phyloP scores from a whole-genome alignment of 768 basidiomycete species.

The Mycena rosella region DNA sequence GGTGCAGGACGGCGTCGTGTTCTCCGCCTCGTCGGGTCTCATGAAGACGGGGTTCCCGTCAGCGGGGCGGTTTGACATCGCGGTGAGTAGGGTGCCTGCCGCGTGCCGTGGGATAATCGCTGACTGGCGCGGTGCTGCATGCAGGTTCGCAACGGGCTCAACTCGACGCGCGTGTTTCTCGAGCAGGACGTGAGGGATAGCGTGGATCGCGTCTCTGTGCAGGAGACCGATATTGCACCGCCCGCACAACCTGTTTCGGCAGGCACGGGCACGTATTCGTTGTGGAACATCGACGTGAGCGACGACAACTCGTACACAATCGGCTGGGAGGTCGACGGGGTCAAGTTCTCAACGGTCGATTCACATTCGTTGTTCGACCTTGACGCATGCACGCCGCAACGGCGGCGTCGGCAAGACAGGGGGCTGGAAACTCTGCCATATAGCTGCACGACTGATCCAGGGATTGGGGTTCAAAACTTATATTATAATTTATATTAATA shows the following conservation, averaged over 20 bases:
- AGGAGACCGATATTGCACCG: background rate
- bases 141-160: constrained; percentile 15
- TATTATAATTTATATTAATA: too few relatives aligned
- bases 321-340: background rate
- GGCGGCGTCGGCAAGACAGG: too few relatives aligned
- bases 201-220: background rate
- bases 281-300: background rate
- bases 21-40: constrained; percentile 1
- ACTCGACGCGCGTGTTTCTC: constrained; percentile 4
- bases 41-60: background rate
- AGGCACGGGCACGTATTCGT: background rate
- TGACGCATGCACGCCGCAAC: too few relatives aligned
- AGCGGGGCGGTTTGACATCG: constrained; percentile 6
- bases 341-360: background rate
- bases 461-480: too few relatives aligned
- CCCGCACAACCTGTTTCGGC: background rate
- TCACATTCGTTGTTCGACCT: too few relatives aligned
- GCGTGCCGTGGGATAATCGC: background rate
- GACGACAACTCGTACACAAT: background rate
- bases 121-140: background rate
- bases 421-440: too few relatives aligned
- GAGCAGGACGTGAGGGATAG: background rate
- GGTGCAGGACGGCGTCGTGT: background rate
- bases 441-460: too few relatives aligned
- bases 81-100: constrained; percentile 4